phyloP scores from a whole-genome alignment of 2,329 filamentous ascomycete species.

The Microascus cirrosus region DNA sequence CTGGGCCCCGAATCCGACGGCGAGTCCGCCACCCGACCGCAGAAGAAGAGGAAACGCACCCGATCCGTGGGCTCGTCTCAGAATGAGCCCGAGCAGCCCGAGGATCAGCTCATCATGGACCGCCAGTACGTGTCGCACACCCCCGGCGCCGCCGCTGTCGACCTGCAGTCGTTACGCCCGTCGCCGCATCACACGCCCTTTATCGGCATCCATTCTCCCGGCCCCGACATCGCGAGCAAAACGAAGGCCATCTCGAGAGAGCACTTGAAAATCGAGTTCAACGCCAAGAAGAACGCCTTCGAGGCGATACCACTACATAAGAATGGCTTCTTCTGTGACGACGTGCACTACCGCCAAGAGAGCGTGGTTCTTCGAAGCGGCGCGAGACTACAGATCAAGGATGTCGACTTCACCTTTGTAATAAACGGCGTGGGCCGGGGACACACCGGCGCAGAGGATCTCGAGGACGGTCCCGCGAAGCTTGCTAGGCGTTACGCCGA shows the following conservation, averaged over 20 bases:
- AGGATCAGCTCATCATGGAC: conserved; percentile 34
- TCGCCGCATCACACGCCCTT: conserved; percentile 52
- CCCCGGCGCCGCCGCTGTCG: conserved; percentile 45
- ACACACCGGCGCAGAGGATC: conserved; percentile 45
- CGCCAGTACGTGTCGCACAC: conserved; percentile 51
- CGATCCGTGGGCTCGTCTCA: conserved; percentile 14
- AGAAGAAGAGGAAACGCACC: conserved; percentile 35
- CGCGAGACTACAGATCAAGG: conserved; percentile 60
- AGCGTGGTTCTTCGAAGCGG: conserved; percentile 51
- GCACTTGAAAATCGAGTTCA: conserved; percentile 64
- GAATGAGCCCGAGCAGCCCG: conserved; percentile 2
- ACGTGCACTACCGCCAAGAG: conserved; percentile 42
- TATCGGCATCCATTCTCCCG: conserved; percentile 62
- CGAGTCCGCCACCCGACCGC: conserved; percentile 33
- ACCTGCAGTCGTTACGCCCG: conserved; percentile 47
- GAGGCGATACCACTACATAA: conserved; percentile 49
- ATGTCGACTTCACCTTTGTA: conserved; percentile 55
- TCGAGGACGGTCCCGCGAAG: conserved; percentile 33
- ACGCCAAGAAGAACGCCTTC: conserved; percentile 50
- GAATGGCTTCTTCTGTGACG: conserved; percentile 61
- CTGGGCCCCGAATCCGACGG: conserved; percentile 51
- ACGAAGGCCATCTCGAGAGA: conserved; percentile 65
- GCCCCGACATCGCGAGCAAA: conserved; percentile 45
- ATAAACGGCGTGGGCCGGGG: conserved; percentile 53
- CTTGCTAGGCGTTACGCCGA: conserved; percentile 38